These are phyloP conservation scores for Stephanodiscus triporus DNA, from an alignment of 108 stramenopile species.

Conservation along the genomic window DNA sequence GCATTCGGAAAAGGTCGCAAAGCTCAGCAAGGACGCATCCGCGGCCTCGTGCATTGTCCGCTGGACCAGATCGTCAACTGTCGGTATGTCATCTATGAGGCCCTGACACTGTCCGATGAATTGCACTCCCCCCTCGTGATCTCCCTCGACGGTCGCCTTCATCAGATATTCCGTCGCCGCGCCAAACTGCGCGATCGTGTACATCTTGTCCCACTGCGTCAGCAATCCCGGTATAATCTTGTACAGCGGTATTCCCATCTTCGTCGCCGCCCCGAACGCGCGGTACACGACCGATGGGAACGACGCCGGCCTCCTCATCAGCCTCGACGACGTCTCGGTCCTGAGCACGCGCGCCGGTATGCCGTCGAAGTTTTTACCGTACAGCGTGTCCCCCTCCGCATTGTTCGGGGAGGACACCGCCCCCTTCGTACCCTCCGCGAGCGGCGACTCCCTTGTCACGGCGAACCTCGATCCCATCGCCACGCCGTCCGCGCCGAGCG, in stretches of 20 bases:
- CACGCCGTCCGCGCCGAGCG: slow-evolving; percentile 87
- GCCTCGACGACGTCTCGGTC: slow-evolving; percentile 54
- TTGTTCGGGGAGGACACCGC: slow-evolving; percentile 49
- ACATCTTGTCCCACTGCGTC: slow-evolving; percentile 85
- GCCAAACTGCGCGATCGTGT: slow-evolving; percentile 82
- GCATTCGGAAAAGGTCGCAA: slow-evolving; percentile 20
- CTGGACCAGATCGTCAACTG: slow-evolving; percentile 78
- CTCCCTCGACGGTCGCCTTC: slow-evolving; percentile 81
- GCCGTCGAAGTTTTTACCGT: slow-evolving; percentile 89
- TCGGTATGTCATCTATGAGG: slow-evolving; percentile 78
- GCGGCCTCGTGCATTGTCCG: slow-evolving; percentile 70
- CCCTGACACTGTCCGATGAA: slow-evolving; percentile 88
- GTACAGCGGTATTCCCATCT: slow-evolving; percentile 77
- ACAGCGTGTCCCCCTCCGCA: slow-evolving; percentile 74
- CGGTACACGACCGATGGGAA: slow-evolving; percentile 63
- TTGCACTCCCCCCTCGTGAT: slow-evolving; percentile 76
- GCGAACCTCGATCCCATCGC: slow-evolving; percentile 92
- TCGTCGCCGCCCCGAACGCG: slow-evolving; percentile 72
- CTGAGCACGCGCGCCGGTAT: slow-evolving; percentile 84
- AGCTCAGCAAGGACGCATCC: slow-evolving; percentile 27
- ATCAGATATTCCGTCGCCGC: slow-evolving; percentile 80
- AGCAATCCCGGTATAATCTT: slow-evolving; percentile 83
- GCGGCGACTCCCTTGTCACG: slow-evolving; percentile 69
- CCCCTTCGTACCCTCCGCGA: slow-evolving; percentile 74
- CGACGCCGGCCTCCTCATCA: slow-evolving; percentile 59